phyloP scores from a whole-genome alignment of 441 rosid genomes.

The Adansonia rubrostipa region DNA sequence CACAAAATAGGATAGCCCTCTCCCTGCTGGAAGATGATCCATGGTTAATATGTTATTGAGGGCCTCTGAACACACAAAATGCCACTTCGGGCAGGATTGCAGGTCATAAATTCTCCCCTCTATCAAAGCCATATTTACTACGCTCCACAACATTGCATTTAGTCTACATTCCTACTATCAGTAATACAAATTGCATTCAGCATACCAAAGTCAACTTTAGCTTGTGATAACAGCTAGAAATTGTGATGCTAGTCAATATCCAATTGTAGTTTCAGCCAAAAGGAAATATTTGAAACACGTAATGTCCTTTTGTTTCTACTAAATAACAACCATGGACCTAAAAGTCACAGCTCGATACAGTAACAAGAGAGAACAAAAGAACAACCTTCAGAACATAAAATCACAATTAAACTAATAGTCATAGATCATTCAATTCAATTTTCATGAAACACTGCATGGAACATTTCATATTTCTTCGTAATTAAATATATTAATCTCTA shows the following conservation, averaged over 20 bases:
- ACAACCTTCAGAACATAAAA: slow-evolving; percentile 1
- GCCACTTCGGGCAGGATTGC: slow-evolving; percentile 41
- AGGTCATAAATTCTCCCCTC: slow-evolving; percentile 36
- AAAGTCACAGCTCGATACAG: background rate
- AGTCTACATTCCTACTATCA: slow-evolving; percentile 29
- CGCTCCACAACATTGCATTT: slow-evolving; percentile 35
- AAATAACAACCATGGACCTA: background rate
- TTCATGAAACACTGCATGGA: background rate
- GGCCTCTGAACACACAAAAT: slow-evolving; percentile 43
- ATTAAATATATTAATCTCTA: background rate
- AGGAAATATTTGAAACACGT: background rate
- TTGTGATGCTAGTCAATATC: background rate
- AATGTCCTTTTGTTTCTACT: background rate
- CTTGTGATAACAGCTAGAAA: background rate
- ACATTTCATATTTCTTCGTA: background rate
- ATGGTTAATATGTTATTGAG: slow-evolving; percentile 44
- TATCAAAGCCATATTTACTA: slow-evolving; percentile 36
- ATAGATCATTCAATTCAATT: slow-evolving; percentile 1
- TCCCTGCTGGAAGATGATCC: slow-evolving; percentile 71
- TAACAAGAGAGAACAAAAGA: background rate
- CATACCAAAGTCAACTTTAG: slow-evolving; percentile 16
- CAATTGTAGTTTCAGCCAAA: background rate
- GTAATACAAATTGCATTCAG: slow-evolving; percentile 23
- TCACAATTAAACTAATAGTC: background rate
- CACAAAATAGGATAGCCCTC: slow-evolving; percentile 52